Base-by-base conservation (phyloP, 805 yeast species). In the Wickerhamiella kurtzmanii region DNA sequence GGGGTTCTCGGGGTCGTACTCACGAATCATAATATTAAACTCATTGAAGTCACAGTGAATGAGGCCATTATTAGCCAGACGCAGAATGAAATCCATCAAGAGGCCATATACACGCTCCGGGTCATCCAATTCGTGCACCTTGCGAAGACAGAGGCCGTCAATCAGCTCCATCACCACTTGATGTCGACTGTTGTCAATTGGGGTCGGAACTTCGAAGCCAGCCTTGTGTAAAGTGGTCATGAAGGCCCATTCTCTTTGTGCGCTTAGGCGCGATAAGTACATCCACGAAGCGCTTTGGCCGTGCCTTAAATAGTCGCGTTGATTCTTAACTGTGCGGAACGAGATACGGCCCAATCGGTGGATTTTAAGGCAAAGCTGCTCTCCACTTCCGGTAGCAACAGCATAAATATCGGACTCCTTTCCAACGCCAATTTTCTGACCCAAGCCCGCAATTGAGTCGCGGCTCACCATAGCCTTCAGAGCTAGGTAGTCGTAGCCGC, bases 41-140 rank as follows among this genome's bases (percentile, higher is more conserved):
- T 92, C 99, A 64, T 92, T 92, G 68, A 80, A 92, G 69, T 92
- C 99, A 72, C 98, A 89, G 65, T 92, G 99, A 46, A 92, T 87
- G 47, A 92, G 71, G 1, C 99, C 99, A 55, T 80, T 76, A 57
- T 82, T 80, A 4, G 83, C 98, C 45, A 92, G 68, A 51, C 77
- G 74, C 13, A 88, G 94, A 18, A 83, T 80, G 59, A 92, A 88
- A 48, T 71, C 68, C 97, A 92, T 89, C 59, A 92, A 69, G 47
- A 85, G 81, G 22, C 86, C 78, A 61, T 92, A 92, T 43, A 92
- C 71, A 52, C 76, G 73, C 51, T 78, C 76, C 56, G 82, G 76
- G 52, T 83, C 75, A 13, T 71, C 69, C 59, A 85, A 92, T 52
- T 77, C 77, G 54, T 77, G 73, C 54, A 89, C 69, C 53, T 80